A percentile compares a stretch with the other conserved stretches of the same genome.
These are phyloP conservation scores for Fusarium brachygibbosum DNA, from an alignment of 2,329 filamentous ascomycete genomes.

Conservation along the genomic window DNA sequence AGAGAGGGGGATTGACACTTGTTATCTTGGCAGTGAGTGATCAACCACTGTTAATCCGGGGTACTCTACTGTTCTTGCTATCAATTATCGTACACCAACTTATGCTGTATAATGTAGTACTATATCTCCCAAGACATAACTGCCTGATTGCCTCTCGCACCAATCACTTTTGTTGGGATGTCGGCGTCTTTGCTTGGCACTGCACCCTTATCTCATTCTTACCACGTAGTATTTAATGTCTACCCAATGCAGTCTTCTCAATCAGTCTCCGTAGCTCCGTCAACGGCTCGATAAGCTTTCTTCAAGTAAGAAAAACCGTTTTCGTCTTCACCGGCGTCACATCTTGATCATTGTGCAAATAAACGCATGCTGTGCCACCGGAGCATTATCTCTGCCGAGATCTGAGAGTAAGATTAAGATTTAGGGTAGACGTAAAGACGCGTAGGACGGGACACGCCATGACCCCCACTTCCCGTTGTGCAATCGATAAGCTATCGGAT, in stretches of 20 bases:
- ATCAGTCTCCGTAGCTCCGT: background rate
- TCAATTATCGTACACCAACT: background rate
- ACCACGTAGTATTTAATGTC: background rate
- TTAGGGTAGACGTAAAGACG: background rate
- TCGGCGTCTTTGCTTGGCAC: accelerated
- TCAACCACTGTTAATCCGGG: background rate
- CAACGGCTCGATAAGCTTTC: background rate
- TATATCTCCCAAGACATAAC: too few species aligned
- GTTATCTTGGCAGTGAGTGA: background rate
- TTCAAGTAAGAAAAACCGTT: background rate
- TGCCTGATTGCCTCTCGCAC: too few species aligned
- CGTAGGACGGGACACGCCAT: too few species aligned
- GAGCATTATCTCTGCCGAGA: background rate
- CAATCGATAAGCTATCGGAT: background rate
- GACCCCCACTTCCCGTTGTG: background rate
- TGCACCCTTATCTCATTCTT: background rate
- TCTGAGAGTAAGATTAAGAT: background rate
- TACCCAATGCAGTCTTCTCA: background rate
- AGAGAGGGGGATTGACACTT: background rate
- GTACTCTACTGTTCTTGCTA: background rate
- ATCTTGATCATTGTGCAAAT: too few species aligned
- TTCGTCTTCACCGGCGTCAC: background rate
- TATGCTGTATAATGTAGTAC: too few species aligned
- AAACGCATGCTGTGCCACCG: background rate
- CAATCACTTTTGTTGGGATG: background rate